phyloP scores from a whole-genome alignment of 116 monocot species.

The Phalaenopsis hybrid region DNA sequence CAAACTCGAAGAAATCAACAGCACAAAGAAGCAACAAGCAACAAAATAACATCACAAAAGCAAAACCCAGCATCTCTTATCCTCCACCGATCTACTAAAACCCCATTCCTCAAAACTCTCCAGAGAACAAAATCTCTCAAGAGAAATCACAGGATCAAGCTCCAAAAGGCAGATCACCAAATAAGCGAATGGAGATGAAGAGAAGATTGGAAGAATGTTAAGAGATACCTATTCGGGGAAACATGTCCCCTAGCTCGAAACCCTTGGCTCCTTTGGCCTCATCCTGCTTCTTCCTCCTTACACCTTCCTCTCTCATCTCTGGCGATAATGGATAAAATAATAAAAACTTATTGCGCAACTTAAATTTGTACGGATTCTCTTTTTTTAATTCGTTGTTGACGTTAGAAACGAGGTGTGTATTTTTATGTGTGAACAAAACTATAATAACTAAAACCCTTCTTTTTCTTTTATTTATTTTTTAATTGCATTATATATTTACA shows the following conservation, averaged over 20 bases:
- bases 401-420: neutral
- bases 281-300: neutral
- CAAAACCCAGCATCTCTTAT: neutral
- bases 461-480: no score
- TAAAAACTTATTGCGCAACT: neutral
- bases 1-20: neutral
- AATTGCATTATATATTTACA: no score
- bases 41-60: neutral
- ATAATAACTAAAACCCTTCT: no score
- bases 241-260: neutral
- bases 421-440: no score
- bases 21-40: neutral
- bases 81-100: constrained; percentile 1
- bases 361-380: neutral
- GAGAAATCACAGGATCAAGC: neutral
- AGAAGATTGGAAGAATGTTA: neutral
- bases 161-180: neutral
- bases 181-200: neutral
- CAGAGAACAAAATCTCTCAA: neutral
- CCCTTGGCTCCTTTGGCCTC: constrained; percentile 1
- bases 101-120: neutral
- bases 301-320: neutral
- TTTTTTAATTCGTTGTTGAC: neutral
- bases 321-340: neutral
- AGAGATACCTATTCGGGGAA: neutral